phyloP scores from a whole-genome alignment of 768 basidiomycete species.

The Russula griseocarnosa region DNA sequence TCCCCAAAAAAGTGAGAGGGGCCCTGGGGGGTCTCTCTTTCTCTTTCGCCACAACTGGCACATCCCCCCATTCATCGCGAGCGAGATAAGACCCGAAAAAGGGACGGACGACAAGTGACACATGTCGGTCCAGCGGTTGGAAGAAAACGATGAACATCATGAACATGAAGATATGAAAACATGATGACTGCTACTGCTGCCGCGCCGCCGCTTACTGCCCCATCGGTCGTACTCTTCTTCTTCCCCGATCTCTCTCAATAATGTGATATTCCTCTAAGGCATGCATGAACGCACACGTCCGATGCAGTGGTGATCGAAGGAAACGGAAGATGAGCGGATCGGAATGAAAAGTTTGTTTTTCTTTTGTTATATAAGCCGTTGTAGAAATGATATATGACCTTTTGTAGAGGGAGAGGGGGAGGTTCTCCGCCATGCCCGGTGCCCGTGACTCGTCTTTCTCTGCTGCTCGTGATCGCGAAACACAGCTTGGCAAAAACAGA shows the following conservation, averaged over 20 bases:
- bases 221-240: too few relatives aligned
- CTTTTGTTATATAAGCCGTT: conserved; percentile 3
- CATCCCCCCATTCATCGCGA: too few relatives aligned
- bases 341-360: conserved; percentile 5
- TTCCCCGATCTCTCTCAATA: background rate
- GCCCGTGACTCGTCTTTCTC: background rate
- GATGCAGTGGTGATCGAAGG: conserved; percentile 22
- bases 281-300: conserved; percentile 1
- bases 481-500: conserved; percentile 13
- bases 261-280: background rate
- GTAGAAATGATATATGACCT: conserved; percentile 9
- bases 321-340: conserved; percentile 21
- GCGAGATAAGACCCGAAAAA: too few relatives aligned
- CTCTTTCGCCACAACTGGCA: conserved; percentile 10
- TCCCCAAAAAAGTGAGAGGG: background rate
- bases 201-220: too few relatives aligned
- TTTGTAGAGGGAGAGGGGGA: background rate
- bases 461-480: background rate
- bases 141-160: background rate
- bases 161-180: background rate
- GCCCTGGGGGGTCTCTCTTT: too few relatives aligned
- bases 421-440: too few relatives aligned
- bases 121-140: conserved; percentile 10
- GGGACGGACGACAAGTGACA: conserved; percentile 3
- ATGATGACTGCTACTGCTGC: background rate